These are phyloP conservation scores for Pichia californica DNA, from an alignment of 805 yeast genomes.

Conservation along the genomic window DNA sequence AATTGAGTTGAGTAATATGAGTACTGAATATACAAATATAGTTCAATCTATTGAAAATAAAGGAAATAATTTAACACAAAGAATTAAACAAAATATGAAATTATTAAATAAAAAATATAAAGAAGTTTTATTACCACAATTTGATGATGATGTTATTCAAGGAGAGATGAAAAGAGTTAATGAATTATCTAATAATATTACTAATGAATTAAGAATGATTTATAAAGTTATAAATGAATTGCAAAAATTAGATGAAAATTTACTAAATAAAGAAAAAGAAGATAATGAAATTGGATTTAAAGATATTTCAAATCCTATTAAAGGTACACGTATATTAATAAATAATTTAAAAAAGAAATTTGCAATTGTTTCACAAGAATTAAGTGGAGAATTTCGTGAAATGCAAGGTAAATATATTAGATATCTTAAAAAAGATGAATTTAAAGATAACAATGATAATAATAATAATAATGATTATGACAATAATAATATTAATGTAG, in stretches of 20 bases:
- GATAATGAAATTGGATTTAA: neutral
- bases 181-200: constrained; percentile 63
- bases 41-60: constrained; percentile 12
- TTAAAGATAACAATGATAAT: neutral
- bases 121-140: constrained; percentile 80
- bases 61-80: constrained; percentile 16
- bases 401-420: constrained; percentile 86
- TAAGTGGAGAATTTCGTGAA: constrained; percentile 72
- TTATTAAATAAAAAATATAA: constrained; percentile 67
- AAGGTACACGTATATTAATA: constrained; percentile 40
- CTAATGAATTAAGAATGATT: constrained; percentile 71
- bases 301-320: constrained; percentile 1
- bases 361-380: constrained; percentile 77
- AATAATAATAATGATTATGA: neutral
- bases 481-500: constrained; percentile 25
- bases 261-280: neutral
- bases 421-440: constrained; percentile 72
- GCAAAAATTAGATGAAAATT: constrained; percentile 27
- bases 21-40: constrained; percentile 6
- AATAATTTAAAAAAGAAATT: constrained; percentile 77
- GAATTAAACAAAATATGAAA: constrained; percentile 48
- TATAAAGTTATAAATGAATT: constrained; percentile 70
- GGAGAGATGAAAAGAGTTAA: constrained; percentile 53
- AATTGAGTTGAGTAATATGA: constrained; percentile 8
- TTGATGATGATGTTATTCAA: constrained; percentile 76